Evolutionary conservation across 225 moss, liverwort and hornwort species (phyloP).

Genomic region (Neckera pumila): DNA sequence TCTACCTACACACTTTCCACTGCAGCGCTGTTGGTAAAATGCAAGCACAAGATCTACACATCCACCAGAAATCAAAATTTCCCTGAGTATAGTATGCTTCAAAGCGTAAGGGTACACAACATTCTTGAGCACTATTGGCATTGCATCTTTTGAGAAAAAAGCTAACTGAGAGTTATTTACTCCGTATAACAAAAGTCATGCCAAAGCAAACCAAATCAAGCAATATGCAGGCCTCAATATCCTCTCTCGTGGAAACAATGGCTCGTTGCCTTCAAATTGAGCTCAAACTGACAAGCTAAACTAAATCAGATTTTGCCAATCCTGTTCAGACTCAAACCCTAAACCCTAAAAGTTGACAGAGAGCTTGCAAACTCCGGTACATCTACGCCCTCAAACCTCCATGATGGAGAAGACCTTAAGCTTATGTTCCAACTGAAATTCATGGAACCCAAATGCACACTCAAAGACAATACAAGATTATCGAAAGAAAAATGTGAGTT

Average conservation of each 20-base stretch:
- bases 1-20: slow-evolving; percentile 21
- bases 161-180: neutral
- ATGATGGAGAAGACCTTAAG: neutral
- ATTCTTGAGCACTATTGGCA: neutral
- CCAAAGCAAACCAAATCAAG: neutral
- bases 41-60: neutral
- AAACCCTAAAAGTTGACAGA: neutral
- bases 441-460: neutral
- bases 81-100: neutral
- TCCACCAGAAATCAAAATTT: neutral
- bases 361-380: neutral
- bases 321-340: neutral
- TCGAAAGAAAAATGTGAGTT: neutral
- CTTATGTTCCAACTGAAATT: neutral
- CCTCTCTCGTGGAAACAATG: neutral
- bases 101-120: neutral
- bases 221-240: neutral
- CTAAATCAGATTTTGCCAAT: neutral
- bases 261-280: neutral
- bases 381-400: neutral
- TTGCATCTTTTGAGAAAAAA: neutral
- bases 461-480: neutral
- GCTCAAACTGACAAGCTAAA: neutral
- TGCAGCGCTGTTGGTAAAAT: slow-evolving; percentile 10
- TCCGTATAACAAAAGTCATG: neutral